Evolutionary conservation across 257 asterid genomes (phyloP), one percentile per base, ranked within the genome.

Genomic region (Cruciata laevipes): DNA sequence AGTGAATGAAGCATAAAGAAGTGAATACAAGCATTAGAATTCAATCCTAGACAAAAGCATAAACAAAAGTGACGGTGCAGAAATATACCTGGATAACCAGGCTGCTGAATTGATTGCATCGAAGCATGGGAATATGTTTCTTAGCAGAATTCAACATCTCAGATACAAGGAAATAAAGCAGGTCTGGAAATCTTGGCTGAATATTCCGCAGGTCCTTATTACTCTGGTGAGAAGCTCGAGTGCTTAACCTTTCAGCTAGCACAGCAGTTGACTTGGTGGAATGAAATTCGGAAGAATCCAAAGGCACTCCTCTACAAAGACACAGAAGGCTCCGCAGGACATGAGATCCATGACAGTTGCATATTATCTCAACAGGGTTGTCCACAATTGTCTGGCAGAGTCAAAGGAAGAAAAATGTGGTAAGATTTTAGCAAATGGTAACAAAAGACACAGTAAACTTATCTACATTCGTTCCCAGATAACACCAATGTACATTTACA

Each of bases 321-420:
- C 95, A 88, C 68, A 94, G 83, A 70, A 94, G 90, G 76, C 96
- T 86, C 70, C 99, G 82, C 13, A 94, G 79, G 67, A 94, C 97
- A 82, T 90, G 99, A 68, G 99, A 94, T 75, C 97, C 99, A 80
- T 94, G 77, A 73, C 92, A 86, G 80, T 81, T 85, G 88, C 96
- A 88, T 95, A 90, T 85, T 76, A 87, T 63, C 61, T 85, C 95
- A 73, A 84, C 81, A 49, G 91, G 95, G 75, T 88, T 81, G 58
- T 62, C 83, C 71, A 81, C 86, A 66, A 90, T 77, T 70, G 75
- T 88, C 99, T 94, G 82, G 69, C n/a, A 56, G 73, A 56, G 32
- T 30, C 55, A 16, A 30, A 70, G 16, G 14, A 7, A 33, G 16
- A 31, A 10, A 53, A 37, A 35, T 30, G 14, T 44, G 21, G 2